A percentile compares a stretch with the other conserved stretches of the same genome.
Evolutionary conservation across 371 early-diverging fungal genomes (phyloP).

Genomic region (Saksenaea vasiformis): DNA sequence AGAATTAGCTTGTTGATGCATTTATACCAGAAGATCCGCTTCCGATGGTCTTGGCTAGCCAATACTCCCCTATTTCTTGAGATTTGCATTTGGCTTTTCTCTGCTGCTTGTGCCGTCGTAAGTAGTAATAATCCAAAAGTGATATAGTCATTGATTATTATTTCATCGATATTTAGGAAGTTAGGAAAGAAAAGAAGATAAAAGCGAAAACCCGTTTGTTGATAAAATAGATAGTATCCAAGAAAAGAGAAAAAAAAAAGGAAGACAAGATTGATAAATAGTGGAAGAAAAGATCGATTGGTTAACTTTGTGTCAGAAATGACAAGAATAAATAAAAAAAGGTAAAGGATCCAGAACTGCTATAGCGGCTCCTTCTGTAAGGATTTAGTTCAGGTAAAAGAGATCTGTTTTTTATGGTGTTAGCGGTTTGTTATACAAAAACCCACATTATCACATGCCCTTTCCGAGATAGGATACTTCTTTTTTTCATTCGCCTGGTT

Average conservation of each 20-base stretch:
- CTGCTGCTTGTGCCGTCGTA: background rate
- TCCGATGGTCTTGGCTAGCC: slow-evolving; percentile 34
- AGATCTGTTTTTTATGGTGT: background rate
- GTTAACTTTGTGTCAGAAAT: background rate
- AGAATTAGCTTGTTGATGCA: background rate
- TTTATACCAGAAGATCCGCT: slow-evolving; percentile 42
- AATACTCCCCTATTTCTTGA: slow-evolving; percentile 34
- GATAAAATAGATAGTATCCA: background rate
- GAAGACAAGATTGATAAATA: background rate
- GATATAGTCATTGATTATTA: background rate
- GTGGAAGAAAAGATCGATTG: background rate
- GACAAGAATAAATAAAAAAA: background rate
- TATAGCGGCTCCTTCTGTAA: too few species aligned
- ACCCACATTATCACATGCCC: background rate
- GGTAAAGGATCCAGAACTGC: too few species aligned
- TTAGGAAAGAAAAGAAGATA: background rate
- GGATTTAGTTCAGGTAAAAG: background rate
- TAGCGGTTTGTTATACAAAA: background rate
- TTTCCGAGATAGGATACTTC: background rate
- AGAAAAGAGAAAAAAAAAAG: background rate
- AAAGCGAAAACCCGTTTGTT: background rate
- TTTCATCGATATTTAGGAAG: background rate
- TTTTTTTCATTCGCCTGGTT: background rate
- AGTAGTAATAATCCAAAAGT: background rate
- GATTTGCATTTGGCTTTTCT: background rate